Evolutionary conservation across 192 early-diverging fungal species (phyloP).

Genomic region (Jimgerdemannia lactiflua): DNA sequence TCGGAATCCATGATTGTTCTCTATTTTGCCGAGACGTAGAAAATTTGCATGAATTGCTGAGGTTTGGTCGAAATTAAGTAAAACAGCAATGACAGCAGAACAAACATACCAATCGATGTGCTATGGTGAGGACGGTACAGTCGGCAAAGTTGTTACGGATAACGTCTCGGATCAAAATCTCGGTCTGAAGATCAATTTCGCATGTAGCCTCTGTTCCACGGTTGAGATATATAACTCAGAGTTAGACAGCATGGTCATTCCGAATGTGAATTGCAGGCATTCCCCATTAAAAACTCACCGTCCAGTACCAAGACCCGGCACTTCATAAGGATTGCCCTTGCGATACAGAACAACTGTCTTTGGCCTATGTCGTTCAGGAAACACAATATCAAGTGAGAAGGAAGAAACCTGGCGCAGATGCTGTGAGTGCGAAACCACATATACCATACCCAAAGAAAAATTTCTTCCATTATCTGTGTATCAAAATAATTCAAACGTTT

Average conservation of each 20-base stretch:
- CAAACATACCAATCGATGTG: conserved; percentile 43
- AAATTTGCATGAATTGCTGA: too few species aligned
- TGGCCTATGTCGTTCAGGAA: conserved; percentile 46
- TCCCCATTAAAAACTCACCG: conserved; percentile 14
- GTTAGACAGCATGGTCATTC: too few species aligned
- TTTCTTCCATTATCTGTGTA: neutral
- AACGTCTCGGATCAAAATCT: conserved; percentile 56
- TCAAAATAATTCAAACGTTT: conserved; percentile 36
- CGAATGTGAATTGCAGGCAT: neutral
- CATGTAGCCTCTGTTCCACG: conserved; percentile 56
- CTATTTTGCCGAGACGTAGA: neutral
- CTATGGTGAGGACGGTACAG: conserved; percentile 54
- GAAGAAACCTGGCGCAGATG: conserved; percentile 72
- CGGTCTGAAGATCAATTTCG: conserved; percentile 58
- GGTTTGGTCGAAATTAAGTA: neutral
- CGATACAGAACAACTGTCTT: conserved; percentile 80
- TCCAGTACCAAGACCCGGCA: conserved; percentile 67
- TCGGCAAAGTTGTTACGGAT: conserved; percentile 20
- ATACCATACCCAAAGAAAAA: neutral
- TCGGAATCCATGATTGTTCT: conserved; percentile 64
- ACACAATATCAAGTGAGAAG: conserved; percentile 13
- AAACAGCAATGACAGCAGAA: neutral
- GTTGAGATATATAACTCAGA: neutral
- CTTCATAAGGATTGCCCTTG: conserved; percentile 73
- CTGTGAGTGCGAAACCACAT: conserved; percentile 35